Evolutionary conservation across 768 basidiomycete species (phyloP).

Genomic region (Mycena indigotica): DNA sequence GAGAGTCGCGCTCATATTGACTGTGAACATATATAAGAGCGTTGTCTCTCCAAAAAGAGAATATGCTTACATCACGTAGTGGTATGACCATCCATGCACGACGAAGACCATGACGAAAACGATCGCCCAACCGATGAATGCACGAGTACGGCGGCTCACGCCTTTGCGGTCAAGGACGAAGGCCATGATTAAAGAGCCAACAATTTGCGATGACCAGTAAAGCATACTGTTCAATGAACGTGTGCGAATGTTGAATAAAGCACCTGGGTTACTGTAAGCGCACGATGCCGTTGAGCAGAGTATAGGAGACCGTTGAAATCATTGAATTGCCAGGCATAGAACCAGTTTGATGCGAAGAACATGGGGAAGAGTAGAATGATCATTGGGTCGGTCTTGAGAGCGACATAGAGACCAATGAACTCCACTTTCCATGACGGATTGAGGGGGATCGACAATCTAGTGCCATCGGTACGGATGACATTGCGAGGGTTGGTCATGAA

Average conservation of each 20-base stretch:
- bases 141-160: conserved; percentile 66
- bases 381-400: conserved; percentile 69
- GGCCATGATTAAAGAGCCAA: conserved; percentile 74
- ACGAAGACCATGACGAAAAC: conserved; percentile 65
- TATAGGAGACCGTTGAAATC: conserved; percentile 58
- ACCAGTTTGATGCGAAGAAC: conserved; percentile 85
- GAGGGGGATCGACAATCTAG: conserved; percentile 59
- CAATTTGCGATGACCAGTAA: conserved; percentile 80
- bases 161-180: conserved; percentile 60
- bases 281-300: not conserved
- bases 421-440: conserved; percentile 82
- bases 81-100: conserved; percentile 73
- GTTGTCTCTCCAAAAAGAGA: not conserved
- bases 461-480: conserved; percentile 77
- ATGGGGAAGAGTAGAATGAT: conserved; percentile 81
- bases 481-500: conserved; percentile 72
- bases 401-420: conserved; percentile 66
- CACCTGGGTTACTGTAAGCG: conserved; percentile 27
- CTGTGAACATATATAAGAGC: conserved; percentile 29
- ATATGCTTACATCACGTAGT: conserved; percentile 66
- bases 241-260: conserved; percentile 77
- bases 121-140: conserved; percentile 67
- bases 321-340: conserved; percentile 87
- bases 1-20: conserved; percentile 59
- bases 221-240: conserved; percentile 76